Evolutionary conservation across 2,329 filamentous ascomycete species (phyloP).

Genomic region (Aureobasidium sp.): DNA sequence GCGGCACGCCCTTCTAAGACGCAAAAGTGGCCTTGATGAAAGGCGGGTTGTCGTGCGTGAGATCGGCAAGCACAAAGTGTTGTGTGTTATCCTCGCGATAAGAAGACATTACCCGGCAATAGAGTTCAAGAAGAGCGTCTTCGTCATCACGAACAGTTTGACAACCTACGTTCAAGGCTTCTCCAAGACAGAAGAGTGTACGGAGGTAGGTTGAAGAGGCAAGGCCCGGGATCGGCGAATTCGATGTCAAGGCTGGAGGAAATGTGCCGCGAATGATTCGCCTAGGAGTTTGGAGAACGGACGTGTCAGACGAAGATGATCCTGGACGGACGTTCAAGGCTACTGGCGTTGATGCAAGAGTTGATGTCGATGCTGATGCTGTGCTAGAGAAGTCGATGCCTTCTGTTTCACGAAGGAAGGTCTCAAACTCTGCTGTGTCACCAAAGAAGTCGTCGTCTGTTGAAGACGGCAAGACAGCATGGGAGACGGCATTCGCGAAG

Average conservation of each 20-base stretch:
- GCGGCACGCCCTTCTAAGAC: constrained; percentile 38
- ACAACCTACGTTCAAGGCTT: constrained; percentile 48
- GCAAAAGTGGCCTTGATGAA: constrained; percentile 43
- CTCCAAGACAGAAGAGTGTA: constrained; percentile 58
- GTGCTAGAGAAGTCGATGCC: background rate
- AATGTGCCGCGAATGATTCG: constrained; percentile 49
- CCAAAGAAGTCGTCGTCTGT: background rate
- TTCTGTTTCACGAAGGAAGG: background rate
- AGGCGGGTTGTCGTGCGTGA: constrained; percentile 54
- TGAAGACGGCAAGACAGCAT: background rate
- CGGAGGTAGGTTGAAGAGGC: constrained; percentile 43
- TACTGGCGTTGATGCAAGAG: background rate
- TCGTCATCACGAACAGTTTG: constrained; percentile 43
- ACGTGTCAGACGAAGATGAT: background rate
- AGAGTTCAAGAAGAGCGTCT: constrained; percentile 53
- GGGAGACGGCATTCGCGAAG: background rate
- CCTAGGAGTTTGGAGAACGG: constrained; percentile 17
- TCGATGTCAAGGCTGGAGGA: constrained; percentile 43
- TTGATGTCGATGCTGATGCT: background rate
- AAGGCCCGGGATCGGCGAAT: constrained; percentile 49
- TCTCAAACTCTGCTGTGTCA: background rate
- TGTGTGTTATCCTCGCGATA: constrained; percentile 51
- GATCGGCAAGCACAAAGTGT: constrained; percentile 57
- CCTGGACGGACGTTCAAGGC: background rate
- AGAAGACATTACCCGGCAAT: constrained; percentile 54